These are phyloP conservation scores for Backusella luteola DNA, from an alignment of 192 early-diverging fungal genomes.

Conservation along the genomic window DNA sequence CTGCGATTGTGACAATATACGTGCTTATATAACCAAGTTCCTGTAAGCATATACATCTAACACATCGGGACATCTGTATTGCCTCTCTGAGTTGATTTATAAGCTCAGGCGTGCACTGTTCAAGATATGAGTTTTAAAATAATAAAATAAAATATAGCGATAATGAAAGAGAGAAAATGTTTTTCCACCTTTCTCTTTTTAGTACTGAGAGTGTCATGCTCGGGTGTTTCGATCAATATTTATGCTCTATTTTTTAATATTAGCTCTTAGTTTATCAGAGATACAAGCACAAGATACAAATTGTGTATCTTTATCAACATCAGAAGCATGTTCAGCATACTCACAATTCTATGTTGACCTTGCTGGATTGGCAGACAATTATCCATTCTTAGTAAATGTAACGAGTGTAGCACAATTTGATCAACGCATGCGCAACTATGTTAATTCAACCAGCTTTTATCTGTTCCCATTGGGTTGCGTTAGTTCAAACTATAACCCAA, in stretches of 20 bases:
- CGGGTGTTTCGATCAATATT: neutral
- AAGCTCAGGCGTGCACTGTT: neutral
- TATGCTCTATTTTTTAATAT: constrained; percentile 3
- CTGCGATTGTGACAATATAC: constrained; percentile 20
- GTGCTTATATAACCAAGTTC: neutral
- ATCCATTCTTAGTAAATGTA: constrained; percentile 15
- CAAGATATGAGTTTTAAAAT: neutral
- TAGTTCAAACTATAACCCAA: constrained; percentile 18
- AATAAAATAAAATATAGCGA: neutral
- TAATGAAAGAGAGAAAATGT: neutral
- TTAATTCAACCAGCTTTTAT: constrained; percentile 15
- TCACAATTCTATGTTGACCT: constrained; percentile 25
- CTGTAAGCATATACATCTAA: neutral
- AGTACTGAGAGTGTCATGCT: neutral
- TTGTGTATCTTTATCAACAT: constrained; percentile 13
- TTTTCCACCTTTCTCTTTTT: neutral
- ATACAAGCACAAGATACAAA: neutral
- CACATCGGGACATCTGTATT: neutral
- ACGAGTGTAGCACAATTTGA: constrained; percentile 26
- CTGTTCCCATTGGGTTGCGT: constrained; percentile 19
- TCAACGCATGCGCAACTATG: neutral
- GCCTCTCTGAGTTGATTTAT: neutral
- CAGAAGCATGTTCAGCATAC: constrained; percentile 22
- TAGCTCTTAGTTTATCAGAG: neutral
- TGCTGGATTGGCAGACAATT: neutral